Evolutionary conservation across 176 grass and related monocot species (phyloP), one percentile per base, ranked within the genome.

Genomic region (Aegilops tauschii): DNA sequence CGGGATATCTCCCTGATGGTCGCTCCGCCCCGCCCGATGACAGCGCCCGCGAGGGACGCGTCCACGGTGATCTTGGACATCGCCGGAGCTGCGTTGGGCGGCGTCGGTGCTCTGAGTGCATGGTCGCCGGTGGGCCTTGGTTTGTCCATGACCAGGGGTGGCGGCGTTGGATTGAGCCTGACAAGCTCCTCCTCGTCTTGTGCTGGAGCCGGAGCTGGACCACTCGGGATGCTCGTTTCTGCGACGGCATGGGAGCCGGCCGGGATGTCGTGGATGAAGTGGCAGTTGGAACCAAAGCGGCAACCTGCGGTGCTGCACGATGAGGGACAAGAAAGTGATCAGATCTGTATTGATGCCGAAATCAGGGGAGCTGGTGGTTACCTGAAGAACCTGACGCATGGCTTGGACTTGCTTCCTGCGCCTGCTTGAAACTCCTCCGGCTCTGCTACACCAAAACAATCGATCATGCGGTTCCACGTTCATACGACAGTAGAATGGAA

Each of bases 321-420:
- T 28, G 40, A 8, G 44, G 44, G 4, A 47, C 44, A 13, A 47
- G 44, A 47, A 47, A 47, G 44, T 47, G 44, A 47, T 47, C 44
- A 47, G 12, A 47, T 47, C 44, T 12, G 44, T 47, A 47, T 3
- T 45, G 11, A 45, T 45, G 42, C 42, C 42, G 42, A 45, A 45
- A 45, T 47, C 11, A 47, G 44, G 44, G 44, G 4, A 47, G 44
- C 44, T 47, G 44, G 44, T 47, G 3, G 44, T 47, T 54, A 49
- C 71, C 72, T 75, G 72, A 75, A 75, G 72, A 75, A 75, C 28
- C 90, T 97, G 90, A 91, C 88, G 95, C 95, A 97, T 80, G 91
- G 93, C 93, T 97, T 97, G 79, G 80, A 82, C 93, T 91, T 94
- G 95, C 95, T 97, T 97, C 92, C 95, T 85, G 91, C 80, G 88